Percentiles rank a stretch among this genome's conserved stretches.
These are phyloP conservation scores for Leucocoprinus sp. DNA, from an alignment of 768 basidiomycete species.

Conservation along the genomic window DNA sequence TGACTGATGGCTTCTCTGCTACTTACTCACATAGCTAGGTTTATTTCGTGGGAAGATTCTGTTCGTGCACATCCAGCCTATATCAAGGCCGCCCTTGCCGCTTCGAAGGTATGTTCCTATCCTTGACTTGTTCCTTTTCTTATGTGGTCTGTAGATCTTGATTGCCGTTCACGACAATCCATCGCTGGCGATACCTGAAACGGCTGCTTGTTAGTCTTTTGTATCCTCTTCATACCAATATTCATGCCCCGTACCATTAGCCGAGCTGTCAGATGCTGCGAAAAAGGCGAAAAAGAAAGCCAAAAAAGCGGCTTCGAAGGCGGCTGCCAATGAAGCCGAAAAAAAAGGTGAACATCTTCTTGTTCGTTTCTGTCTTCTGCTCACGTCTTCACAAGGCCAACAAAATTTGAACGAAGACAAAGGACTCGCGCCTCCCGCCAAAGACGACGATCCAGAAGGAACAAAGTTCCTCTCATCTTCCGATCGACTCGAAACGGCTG, in stretches of 20 bases:
- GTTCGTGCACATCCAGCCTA: conserved; percentile 74
- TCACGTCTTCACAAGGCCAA: conserved; percentile 19
- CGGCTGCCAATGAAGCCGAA: conserved; percentile 67
- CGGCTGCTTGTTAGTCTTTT: conserved; percentile 28
- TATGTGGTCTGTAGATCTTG: conserved; percentile 49
- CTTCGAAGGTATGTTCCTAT: conserved; percentile 45
- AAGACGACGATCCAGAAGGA: conserved; percentile 85
- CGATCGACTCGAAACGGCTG: conserved; percentile 69
- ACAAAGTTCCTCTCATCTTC: conserved; percentile 52
- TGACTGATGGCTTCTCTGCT: background rate
- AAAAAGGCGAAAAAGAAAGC: conserved; percentile 85
- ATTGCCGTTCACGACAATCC: conserved; percentile 66
- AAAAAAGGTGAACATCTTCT: conserved; percentile 53
- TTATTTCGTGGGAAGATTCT: conserved; percentile 76
- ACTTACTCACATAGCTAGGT: conserved; percentile 29
- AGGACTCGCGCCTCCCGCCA: conserved; percentile 51
- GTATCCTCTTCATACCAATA: background rate
- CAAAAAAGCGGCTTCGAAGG: conserved; percentile 64
- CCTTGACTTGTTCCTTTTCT: conserved; percentile 7
- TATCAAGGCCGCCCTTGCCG: conserved; percentile 61
- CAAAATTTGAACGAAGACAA: conserved; percentile 52
- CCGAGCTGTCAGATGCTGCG: conserved; percentile 47
- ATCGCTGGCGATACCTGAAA: conserved; percentile 37
- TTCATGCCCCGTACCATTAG: conserved; percentile 18
- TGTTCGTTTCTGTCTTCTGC: background rate